Base-by-base conservation (phyloP, 2,329 filamentous ascomycete genomes). In the Penicillium fuscoglaucum region DNA sequence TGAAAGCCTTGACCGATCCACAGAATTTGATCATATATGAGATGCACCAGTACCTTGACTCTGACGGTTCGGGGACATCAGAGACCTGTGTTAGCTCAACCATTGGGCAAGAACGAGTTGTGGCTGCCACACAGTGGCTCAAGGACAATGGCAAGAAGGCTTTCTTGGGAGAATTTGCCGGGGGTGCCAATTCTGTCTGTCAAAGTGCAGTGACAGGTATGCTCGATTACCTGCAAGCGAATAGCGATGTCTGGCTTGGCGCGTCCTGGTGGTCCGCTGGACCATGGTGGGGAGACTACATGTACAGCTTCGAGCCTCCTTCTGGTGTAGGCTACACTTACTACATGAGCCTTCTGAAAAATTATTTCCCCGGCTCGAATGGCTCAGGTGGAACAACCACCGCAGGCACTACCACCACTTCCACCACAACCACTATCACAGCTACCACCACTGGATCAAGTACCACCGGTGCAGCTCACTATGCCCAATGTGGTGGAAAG, bases 21-120 rank as follows among this genome's bases (percentile, higher is more conserved):
- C 58, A 75, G 43, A 72, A 84, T 71, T 83, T 82, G 66, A 77
- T 85, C 55, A 71, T 86, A 66, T 85, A 83, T 70, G 81, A 86
- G 66, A 85, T 86, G 83, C 83, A 86, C 68, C 83, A 86, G 72
- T 86, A 86, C 64, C 83, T 86, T 40, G 83, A 86, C 72, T 75
- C 72, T 0, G 83, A 85, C 59, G 79, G 81, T 50, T 82, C 79
- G 1, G 83, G 83, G 13, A 84, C 82, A 0, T 74, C 73, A 3
- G 73, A 71, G 2, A 73, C 73, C n/a, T 86, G 84, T 66, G 82
- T 84, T 13, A 78, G 70, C 59, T 61, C 71, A 5, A 85, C 82
- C 15, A 83, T 85, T 59, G 82, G 83, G 52, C 69, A 72, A 21
- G 80, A 84, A 62, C 76, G 83, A 9, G 71, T 86, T n/a, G 62